phyloP scores from a whole-genome alignment of 1,284 basidiomycete genomes.

The Polyporus tsugae region DNA sequence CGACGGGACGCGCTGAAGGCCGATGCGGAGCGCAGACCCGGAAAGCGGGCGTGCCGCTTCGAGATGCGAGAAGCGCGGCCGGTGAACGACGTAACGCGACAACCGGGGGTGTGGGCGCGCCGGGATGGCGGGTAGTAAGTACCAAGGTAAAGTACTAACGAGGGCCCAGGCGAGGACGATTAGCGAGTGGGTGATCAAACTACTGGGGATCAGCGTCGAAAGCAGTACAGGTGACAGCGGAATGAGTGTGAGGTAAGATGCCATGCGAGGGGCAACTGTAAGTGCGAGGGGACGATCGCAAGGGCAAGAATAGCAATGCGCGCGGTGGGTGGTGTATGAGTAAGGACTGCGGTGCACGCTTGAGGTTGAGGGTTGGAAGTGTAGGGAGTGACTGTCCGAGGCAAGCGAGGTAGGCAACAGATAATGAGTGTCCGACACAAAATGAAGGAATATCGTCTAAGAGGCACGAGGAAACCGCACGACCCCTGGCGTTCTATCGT shows the following conservation, averaged over 20 bases:
- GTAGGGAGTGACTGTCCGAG: slow-evolving; percentile 17
- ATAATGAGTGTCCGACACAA: slow-evolving; percentile 26
- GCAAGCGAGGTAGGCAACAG: slow-evolving; percentile 13
- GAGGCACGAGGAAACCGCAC: slow-evolving; percentile 30
- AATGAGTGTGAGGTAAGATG: slow-evolving; percentile 17
- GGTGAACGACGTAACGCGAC: background rate
- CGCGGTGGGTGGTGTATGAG: slow-evolving; percentile 4
- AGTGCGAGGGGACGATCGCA: slow-evolving; percentile 4
- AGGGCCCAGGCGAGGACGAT: slow-evolving; percentile 5
- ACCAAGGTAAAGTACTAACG: slow-evolving; percentile 1
- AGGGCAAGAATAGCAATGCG: slow-evolving; percentile 3
- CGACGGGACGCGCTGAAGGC: background rate
- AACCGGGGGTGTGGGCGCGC: slow-evolving; percentile 7
- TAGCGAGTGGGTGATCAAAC: slow-evolving; percentile 15
- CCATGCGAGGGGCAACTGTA: background rate
- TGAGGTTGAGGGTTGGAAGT: background rate
- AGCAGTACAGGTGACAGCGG: slow-evolving; percentile 33
- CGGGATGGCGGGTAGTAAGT: background rate
- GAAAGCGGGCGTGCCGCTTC: background rate
- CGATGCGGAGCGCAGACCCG: slow-evolving; percentile 1
- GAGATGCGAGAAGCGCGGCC: background rate
- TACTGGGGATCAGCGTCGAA: slow-evolving; percentile 30
- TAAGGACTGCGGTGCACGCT: slow-evolving; percentile 17
- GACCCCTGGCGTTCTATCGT: slow-evolving; percentile 31
- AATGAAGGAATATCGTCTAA: slow-evolving; percentile 23